These are phyloP conservation scores for Fusarium hostae DNA, from an alignment of 2,329 filamentous ascomycete species.

Conservation along the genomic window DNA sequence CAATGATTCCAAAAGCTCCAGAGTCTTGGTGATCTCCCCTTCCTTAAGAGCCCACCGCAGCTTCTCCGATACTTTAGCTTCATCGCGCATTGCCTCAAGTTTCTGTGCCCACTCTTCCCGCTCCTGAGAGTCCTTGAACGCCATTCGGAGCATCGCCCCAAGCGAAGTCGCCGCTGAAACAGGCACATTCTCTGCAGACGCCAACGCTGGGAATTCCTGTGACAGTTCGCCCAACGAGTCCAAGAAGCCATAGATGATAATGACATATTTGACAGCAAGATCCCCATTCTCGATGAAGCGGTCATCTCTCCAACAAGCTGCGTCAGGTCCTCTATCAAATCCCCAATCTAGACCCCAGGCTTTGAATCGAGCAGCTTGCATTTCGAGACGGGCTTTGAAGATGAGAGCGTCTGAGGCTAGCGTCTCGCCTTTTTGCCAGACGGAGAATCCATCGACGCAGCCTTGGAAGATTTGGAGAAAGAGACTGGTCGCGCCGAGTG, in stretches of 20 bases:
- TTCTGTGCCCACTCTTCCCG: not conserved
- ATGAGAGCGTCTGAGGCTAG: not conserved
- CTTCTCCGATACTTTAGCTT: not conserved
- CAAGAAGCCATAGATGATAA: not conserved
- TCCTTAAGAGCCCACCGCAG: not conserved
- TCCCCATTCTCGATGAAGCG: not conserved
- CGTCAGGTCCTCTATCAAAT: not conserved
- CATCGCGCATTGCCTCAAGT: not conserved
- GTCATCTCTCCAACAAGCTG: not conserved
- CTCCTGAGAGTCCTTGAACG: not conserved
- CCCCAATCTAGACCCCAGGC: not conserved
- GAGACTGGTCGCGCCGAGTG: not conserved
- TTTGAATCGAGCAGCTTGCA: not conserved
- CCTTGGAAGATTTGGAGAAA: not conserved
- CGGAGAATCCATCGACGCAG: not conserved
- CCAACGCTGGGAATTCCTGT: not conserved
- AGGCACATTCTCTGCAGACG: not conserved
- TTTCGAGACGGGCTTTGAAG: not conserved
- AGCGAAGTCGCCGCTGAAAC: not conserved
- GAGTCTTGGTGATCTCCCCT: not conserved
- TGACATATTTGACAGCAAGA: not conserved
- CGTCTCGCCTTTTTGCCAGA: not conserved
- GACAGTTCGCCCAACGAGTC: not conserved
- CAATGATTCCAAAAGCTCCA: fast-evolving
- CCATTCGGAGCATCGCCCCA: not conserved